Evolutionary conservation across 371 early-diverging fungal genomes (phyloP).

Genomic region (Saksenaea oblongispora): DNA sequence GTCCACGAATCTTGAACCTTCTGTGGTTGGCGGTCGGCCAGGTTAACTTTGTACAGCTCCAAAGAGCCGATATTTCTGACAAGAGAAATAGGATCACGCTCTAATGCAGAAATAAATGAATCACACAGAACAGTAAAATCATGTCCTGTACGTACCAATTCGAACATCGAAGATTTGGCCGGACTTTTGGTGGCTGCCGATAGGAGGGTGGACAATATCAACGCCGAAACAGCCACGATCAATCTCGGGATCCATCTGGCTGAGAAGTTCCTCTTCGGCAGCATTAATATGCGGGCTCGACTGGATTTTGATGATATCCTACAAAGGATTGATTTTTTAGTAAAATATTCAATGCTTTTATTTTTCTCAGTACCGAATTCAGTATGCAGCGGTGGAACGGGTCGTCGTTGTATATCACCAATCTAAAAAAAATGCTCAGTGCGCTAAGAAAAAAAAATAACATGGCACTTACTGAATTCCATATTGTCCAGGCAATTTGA

Average conservation of each 20-base stretch:
- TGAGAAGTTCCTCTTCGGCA: conserved; percentile 30
- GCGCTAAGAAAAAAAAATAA: conserved; percentile 1
- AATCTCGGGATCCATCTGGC: conserved; percentile 29
- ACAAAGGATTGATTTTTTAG: neutral
- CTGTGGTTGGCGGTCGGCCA: conserved; percentile 32
- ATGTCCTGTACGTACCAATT: conserved; percentile 21
- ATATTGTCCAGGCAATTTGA: conserved; percentile 47
- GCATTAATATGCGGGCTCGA: conserved; percentile 41
- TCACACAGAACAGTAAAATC: neutral
- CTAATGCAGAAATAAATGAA: neutral
- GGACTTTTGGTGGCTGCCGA: conserved; percentile 31
- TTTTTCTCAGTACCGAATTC: too few relatives aligned
- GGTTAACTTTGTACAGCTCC: conserved; percentile 39
- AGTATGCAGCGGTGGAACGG: too few relatives aligned
- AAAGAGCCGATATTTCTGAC: conserved; percentile 27
- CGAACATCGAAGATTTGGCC: conserved; percentile 27
- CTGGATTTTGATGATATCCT: conserved; percentile 31
- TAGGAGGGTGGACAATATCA: conserved; percentile 32
- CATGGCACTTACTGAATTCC: conserved; percentile 45
- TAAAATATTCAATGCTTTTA: too few relatives aligned
- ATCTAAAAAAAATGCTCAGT: conserved; percentile 16
- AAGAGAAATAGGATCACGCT: conserved; percentile 46
- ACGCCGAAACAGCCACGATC: conserved; percentile 54
- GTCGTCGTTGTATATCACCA: conserved; percentile 42
- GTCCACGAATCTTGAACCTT: conserved; percentile 39